Percentiles rank a stretch among this genome's conserved stretches.
phyloP scores from a whole-genome alignment of 148 eudicot genomes.

The Cornus suecica region DNA sequence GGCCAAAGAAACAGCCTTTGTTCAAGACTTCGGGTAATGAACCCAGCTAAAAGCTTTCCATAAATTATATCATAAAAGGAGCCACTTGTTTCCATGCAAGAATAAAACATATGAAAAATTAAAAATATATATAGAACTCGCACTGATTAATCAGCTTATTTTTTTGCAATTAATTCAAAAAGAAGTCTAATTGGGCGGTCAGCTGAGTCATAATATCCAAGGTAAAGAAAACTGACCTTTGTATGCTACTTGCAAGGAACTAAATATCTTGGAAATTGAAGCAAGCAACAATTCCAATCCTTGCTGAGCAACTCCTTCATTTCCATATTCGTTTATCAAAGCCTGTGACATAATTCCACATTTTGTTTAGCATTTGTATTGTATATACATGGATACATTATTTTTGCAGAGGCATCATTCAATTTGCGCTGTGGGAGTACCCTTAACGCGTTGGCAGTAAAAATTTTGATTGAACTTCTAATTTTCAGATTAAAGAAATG shows the following conservation, averaged over 20 bases:
- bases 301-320: constrained; percentile 51
- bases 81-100: background rate
- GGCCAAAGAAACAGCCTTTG: background rate
- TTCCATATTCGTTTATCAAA: constrained; percentile 66
- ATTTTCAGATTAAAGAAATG: too few relatives aligned
- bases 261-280: constrained; percentile 52
- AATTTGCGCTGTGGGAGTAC: too few relatives aligned
- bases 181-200: constrained; percentile 2
- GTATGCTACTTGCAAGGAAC: constrained; percentile 43
- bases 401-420: background rate
- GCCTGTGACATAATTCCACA: constrained; percentile 38
- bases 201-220: background rate
- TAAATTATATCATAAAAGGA: background rate
- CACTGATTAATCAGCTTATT: background rate
- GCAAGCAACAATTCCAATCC: constrained; percentile 59
- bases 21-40: background rate
- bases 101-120: background rate
- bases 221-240: constrained; percentile 37
- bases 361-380: background rate
- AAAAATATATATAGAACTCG: too few relatives aligned
- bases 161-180: background rate
- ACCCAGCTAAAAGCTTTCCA: background rate
- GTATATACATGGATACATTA: background rate
- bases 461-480: background rate
- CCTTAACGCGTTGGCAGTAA: background rate